phyloP scores from a whole-genome alignment of 2,329 filamentous ascomycete genomes.

The Clonostachys sp. region DNA sequence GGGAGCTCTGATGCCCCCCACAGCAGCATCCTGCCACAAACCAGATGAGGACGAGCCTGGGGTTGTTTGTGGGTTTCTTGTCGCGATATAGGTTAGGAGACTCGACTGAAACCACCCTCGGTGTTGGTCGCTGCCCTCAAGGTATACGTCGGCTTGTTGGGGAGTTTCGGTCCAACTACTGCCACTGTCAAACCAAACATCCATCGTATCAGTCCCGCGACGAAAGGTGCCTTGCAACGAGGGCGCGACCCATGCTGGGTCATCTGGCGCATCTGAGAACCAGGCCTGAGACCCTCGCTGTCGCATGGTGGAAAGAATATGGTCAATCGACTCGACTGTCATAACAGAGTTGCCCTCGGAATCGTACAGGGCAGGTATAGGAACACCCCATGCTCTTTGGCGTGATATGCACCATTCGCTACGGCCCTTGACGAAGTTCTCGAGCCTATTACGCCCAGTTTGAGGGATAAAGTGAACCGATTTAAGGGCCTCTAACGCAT shows the following conservation, averaged over 20 bases:
- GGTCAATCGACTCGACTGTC: slow-evolving; percentile 71
- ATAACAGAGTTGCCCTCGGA: slow-evolving; percentile 71
- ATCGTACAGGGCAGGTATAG: slow-evolving; percentile 86
- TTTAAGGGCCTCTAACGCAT: slow-evolving; percentile 65
- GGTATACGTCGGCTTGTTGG: slow-evolving; percentile 73
- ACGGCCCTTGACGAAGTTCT: slow-evolving; percentile 81
- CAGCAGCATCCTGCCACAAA: not conserved
- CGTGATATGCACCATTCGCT: slow-evolving; percentile 98
- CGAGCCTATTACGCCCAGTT: slow-evolving; percentile 66
- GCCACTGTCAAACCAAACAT: slow-evolving; percentile 99
- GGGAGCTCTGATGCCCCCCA: slow-evolving; percentile 44
- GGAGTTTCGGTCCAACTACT: slow-evolving; percentile 75
- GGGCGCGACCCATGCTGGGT: slow-evolving; percentile 71
- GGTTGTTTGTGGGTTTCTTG: slow-evolving; percentile 32
- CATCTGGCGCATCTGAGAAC: slow-evolving; percentile 80
- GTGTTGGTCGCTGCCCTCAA: slow-evolving; percentile 94
- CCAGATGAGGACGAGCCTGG: not conserved
- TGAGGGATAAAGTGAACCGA: slow-evolving; percentile 76
- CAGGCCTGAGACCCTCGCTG: slow-evolving; percentile 83
- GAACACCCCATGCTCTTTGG: slow-evolving; percentile 93
- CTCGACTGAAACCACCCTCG: slow-evolving; percentile 98
- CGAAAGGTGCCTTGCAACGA: slow-evolving; percentile 58
- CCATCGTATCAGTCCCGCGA: slow-evolving; percentile 93
- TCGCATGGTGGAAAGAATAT: slow-evolving; percentile 77
- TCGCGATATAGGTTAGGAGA: slow-evolving; percentile 77